These are phyloP conservation scores for Delphinella strobiligena DNA, from an alignment of 2,329 filamentous ascomycete species.

Conservation along the genomic window DNA sequence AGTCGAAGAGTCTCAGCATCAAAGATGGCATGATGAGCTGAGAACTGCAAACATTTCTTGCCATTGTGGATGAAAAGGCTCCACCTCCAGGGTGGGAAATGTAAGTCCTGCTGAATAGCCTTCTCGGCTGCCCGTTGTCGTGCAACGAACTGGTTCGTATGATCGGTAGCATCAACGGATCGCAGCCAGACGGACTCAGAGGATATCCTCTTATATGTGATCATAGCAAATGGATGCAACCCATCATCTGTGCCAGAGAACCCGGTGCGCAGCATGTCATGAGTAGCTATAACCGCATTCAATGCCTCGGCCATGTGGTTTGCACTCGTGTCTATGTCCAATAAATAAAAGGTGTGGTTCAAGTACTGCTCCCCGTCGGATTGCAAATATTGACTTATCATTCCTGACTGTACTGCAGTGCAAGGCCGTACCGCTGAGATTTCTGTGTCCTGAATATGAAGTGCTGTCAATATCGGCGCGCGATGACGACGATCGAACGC, in stretches of 20 bases:
- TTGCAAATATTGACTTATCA: slow-evolving; percentile 62
- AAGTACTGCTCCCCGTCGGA: slow-evolving; percentile 60
- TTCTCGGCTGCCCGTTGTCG: slow-evolving; percentile 4
- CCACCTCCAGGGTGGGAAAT: slow-evolving; percentile 52
- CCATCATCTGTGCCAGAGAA: slow-evolving; percentile 53
- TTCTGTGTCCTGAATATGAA: slow-evolving; percentile 19
- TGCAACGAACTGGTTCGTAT: background rate
- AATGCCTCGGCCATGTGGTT: slow-evolving; percentile 46
- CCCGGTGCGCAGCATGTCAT: slow-evolving; percentile 66
- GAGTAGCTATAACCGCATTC: slow-evolving; percentile 37
- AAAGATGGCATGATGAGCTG: slow-evolving; percentile 71
- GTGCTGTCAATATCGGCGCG: slow-evolving; percentile 18
- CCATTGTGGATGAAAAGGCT: slow-evolving; percentile 29
- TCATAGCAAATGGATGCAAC: slow-evolving; percentile 59
- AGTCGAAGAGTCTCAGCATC: slow-evolving; percentile 63
- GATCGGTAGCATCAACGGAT: background rate
- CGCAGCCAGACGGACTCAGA: slow-evolving; percentile 30
- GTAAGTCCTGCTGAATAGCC: slow-evolving; percentile 32
- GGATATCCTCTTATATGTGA: slow-evolving; percentile 40
- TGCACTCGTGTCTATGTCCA: slow-evolving; percentile 31
- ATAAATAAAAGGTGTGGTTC: slow-evolving; percentile 52
- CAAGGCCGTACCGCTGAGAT: slow-evolving; percentile 60
- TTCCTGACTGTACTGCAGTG: slow-evolving; percentile 66
- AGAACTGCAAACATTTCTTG: slow-evolving; percentile 31
- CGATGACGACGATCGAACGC: slow-evolving; percentile 38